These are phyloP conservation scores for Sinapis alba DNA, from an alignment of 441 rosid species.

Conservation along the genomic window DNA sequence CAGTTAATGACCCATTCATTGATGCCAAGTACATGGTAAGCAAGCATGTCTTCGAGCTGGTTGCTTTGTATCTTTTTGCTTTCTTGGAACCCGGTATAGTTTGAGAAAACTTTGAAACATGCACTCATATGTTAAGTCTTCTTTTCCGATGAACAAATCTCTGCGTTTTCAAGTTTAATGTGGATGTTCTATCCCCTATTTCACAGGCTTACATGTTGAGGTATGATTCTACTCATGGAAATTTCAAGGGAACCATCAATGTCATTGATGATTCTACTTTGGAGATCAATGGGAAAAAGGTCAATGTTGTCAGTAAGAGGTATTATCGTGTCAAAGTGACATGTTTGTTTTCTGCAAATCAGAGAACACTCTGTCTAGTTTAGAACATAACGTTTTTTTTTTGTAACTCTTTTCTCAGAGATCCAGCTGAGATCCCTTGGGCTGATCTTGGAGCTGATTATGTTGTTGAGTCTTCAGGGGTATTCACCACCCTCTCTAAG, in stretches of 20 bases:
- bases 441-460: slow-evolving; percentile 88
- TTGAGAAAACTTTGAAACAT: slow-evolving; percentile 5
- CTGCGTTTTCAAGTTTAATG: neutral
- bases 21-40: slow-evolving; percentile 94
- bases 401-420: slow-evolving; percentile 46
- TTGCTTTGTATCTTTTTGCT: neutral
- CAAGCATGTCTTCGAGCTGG: slow-evolving; percentile 16
- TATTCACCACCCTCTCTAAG: slow-evolving; percentile 80
- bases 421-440: slow-evolving; percentile 98
- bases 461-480: slow-evolving; percentile 96
- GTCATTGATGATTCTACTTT: slow-evolving; percentile 81
- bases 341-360: slow-evolving; percentile 11
- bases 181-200: slow-evolving; percentile 11
- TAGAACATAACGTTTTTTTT: slow-evolving; percentile 18
- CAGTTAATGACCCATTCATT: slow-evolving; percentile 96
- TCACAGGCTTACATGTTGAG: slow-evolving; percentile 93
- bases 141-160: neutral
- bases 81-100: slow-evolving; percentile 1
- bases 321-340: slow-evolving; percentile 43
- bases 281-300: slow-evolving; percentile 87
- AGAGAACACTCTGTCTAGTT: slow-evolving; percentile 1
- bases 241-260: slow-evolving; percentile 66
- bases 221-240: slow-evolving; percentile 96
- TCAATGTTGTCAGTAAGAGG: slow-evolving; percentile 81
- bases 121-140: neutral